phyloP scores from a whole-genome alignment of 495 filamentous ascomycete species.

The Neurospora sp. region DNA sequence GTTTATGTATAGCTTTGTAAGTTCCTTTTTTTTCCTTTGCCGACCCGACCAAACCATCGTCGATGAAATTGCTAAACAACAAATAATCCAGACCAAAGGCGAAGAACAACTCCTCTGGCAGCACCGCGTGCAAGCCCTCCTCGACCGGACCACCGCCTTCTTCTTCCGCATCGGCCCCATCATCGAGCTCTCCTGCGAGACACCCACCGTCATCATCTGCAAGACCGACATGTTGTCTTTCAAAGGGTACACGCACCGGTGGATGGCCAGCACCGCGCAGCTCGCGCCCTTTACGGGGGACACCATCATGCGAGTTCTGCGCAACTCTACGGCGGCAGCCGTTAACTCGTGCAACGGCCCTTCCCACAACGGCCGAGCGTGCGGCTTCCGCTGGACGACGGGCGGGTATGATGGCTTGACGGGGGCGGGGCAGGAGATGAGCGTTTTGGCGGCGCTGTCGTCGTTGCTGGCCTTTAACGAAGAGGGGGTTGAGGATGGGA shows the following conservation, averaged over 20 bases:
- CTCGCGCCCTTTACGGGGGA: constrained; percentile 53
- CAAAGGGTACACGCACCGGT: constrained; percentile 66
- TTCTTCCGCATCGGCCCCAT: constrained; percentile 46
- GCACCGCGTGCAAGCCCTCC: constrained; percentile 43
- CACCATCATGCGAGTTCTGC: constrained; percentile 46
- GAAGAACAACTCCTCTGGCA: constrained; percentile 33
- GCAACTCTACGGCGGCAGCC: constrained; percentile 50
- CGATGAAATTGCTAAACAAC: no score
- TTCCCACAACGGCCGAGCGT: constrained; percentile 32
- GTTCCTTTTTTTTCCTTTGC: constrained; percentile 8
- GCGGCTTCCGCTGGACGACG: constrained; percentile 41
- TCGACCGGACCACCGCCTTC: constrained; percentile 47
- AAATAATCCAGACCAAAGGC: constrained; percentile 6
- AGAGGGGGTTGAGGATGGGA: not conserved
- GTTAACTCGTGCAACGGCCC: constrained; percentile 54
- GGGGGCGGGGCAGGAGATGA: constrained; percentile 50
- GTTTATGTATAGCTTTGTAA: constrained; percentile 59
- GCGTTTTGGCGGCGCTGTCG: constrained; percentile 38
- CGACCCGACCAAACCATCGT: not conserved
- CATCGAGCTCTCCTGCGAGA: constrained; percentile 56
- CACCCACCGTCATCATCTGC: constrained; percentile 40
- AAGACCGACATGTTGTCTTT: constrained; percentile 63
- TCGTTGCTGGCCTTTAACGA: constrained; percentile 31
- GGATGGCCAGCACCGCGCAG: constrained; percentile 58
- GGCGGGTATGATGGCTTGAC: constrained; percentile 5